These are phyloP conservation scores for Penicillium sp. DNA, from an alignment of 2,329 filamentous ascomycete species.

Conservation along the genomic window DNA sequence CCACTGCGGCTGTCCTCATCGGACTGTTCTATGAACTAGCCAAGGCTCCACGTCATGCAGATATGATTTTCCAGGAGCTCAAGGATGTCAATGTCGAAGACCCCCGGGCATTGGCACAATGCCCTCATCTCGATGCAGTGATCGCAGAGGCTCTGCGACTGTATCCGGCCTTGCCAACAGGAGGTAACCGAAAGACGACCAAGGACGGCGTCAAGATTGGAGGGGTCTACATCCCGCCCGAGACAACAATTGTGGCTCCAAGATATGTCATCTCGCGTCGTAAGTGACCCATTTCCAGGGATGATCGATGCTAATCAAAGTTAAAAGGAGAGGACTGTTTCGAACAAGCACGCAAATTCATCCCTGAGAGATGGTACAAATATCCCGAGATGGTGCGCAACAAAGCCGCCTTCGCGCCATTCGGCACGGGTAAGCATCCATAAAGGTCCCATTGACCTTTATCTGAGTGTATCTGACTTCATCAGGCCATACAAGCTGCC, in stretches of 20 bases:
- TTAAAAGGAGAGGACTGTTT: conserved; percentile 14
- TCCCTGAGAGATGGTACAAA: conserved; percentile 18
- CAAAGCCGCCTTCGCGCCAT: conserved; percentile 13
- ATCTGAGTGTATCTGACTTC: neutral
- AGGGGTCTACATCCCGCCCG: conserved; percentile 13
- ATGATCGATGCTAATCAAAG: neutral
- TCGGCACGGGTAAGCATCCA: conserved; percentile 11
- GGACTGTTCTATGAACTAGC: conserved; percentile 6
- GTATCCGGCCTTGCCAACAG: conserved; percentile 13
- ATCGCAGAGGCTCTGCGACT: conserved; percentile 17
- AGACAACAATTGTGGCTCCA: conserved; percentile 17
- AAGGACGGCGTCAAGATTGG: conserved; percentile 10
- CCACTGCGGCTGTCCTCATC: conserved; percentile 4
- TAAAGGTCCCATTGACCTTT: neutral
- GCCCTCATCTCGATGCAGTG: conserved; percentile 10
- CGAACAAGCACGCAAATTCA: conserved; percentile 10
- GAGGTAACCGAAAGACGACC: conserved; percentile 14
- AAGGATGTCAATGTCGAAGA: conserved; percentile 5
- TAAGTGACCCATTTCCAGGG: neutral
- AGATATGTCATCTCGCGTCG: conserved; percentile 13
- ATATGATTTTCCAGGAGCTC: conserved; percentile 9
- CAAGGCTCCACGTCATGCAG: neutral
- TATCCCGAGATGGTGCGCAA: conserved; percentile 14
- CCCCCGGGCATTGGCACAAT: neutral
- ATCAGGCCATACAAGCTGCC: conserved; percentile 12